These are phyloP conservation scores for Volvariella volvacea DNA, from an alignment of 1,284 basidiomycete genomes.

Conservation along the genomic window DNA sequence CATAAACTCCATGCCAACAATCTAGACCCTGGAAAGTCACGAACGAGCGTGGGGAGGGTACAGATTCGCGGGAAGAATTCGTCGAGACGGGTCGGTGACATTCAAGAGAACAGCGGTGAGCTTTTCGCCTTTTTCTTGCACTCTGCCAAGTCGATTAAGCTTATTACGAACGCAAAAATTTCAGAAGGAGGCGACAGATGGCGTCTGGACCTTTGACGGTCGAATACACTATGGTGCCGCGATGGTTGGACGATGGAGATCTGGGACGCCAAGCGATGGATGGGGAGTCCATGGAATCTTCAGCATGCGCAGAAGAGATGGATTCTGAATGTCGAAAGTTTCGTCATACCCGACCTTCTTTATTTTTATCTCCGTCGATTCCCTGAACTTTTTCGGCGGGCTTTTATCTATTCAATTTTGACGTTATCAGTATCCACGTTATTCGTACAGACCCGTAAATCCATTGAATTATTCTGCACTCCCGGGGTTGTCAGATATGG, in stretches of 20 bases:
- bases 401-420: no score
- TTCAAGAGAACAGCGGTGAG: slow-evolving; percentile 38
- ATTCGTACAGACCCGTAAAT: no score
- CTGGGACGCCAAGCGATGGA: slow-evolving; percentile 14
- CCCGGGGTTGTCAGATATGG: no score
- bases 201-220: slow-evolving; percentile 37
- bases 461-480: no score
- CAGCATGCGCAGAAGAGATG: slow-evolving; percentile 37
- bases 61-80: slow-evolving; percentile 33
- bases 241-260: slow-evolving; percentile 37
- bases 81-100: slow-evolving; percentile 30
- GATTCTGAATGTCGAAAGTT: background rate
- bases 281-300: slow-evolving; percentile 42
- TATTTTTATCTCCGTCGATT: no score
- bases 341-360: no score
- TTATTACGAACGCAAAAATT: slow-evolving; percentile 1
- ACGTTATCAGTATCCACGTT: no score
- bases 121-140: slow-evolving; percentile 11
- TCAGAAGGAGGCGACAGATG: slow-evolving; percentile 26
- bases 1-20: slow-evolving; percentile 3
- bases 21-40: slow-evolving; percentile 36
- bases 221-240: slow-evolving; percentile 29
- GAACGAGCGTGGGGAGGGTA: slow-evolving; percentile 43
- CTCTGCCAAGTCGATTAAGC: slow-evolving; percentile 6
- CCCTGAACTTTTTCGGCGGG: no score